Percentiles rank a stretch among this genome's conserved stretches.
phyloP scores from a whole-genome alignment of 257 asterid genomes.

The Nicotiana otophora region DNA sequence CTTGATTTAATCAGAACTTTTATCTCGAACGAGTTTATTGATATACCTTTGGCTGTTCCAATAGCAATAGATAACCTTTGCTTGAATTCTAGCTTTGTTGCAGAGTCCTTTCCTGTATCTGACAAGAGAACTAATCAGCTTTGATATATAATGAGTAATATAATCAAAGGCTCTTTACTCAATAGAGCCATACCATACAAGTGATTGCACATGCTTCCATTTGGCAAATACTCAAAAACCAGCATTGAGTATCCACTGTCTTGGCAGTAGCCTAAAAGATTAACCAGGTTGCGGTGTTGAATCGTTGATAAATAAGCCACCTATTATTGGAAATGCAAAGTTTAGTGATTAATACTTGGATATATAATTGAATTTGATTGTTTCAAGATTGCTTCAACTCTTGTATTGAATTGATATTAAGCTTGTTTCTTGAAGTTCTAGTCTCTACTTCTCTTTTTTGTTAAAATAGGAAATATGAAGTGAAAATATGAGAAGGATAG shows the following conservation, averaged over 20 bases:
- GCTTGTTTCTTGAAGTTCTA: background rate
- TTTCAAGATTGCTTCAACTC: background rate
- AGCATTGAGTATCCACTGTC: slow-evolving; percentile 62
- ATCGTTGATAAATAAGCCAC: slow-evolving; percentile 43
- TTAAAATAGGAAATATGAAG: background rate
- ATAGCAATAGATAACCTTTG: slow-evolving; percentile 63
- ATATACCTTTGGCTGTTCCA: slow-evolving; percentile 73
- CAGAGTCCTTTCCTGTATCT: slow-evolving; percentile 34
- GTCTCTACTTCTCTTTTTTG: background rate
- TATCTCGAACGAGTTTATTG: background rate
- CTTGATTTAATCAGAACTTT: background rate
- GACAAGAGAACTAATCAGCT: slow-evolving; percentile 1
- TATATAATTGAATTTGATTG: background rate
- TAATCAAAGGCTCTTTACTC: background rate
- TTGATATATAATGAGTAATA: background rate
- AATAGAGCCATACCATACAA: slow-evolving; percentile 47
- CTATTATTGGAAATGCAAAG: slow-evolving; percentile 28
- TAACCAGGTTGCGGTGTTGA: slow-evolving; percentile 57
- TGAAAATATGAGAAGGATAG: background rate
- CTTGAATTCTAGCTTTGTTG: slow-evolving; percentile 64
- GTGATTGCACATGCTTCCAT: slow-evolving; percentile 58
- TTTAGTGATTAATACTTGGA: background rate
- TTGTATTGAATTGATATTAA: background rate
- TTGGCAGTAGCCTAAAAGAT: slow-evolving; percentile 62
- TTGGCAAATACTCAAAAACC: slow-evolving; percentile 61